phyloP scores from a whole-genome alignment of 768 basidiomycete species.

The Boletus pseudopeckii region DNA sequence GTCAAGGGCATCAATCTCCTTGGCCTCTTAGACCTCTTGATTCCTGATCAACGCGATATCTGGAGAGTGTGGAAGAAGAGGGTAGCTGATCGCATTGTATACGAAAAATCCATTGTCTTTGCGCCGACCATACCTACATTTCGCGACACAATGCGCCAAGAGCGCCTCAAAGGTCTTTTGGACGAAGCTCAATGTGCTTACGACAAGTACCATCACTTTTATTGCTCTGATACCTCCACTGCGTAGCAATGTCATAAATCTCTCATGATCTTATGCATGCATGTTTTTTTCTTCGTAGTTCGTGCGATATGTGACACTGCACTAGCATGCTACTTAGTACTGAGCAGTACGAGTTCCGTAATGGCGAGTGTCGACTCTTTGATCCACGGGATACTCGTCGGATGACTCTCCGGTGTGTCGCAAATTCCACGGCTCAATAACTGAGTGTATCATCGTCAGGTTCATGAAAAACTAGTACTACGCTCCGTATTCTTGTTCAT shows the following conservation, averaged over 20 bases:
- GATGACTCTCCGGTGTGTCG: not conserved
- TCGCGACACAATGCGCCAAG: constrained; percentile 6
- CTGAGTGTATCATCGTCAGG: too few species aligned
- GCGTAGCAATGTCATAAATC: not conserved
- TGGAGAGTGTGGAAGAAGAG: constrained; percentile 16
- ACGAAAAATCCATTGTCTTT: constrained; percentile 12
- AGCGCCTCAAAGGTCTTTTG: constrained; percentile 7
- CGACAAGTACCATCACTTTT: not conserved
- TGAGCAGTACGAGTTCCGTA: too few species aligned
- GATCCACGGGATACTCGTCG: not conserved
- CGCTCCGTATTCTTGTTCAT: constrained; percentile 7
- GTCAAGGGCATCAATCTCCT: constrained; percentile 8
- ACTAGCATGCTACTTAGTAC: too few species aligned
- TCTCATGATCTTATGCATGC: not conserved
- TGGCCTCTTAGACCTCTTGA: constrained; percentile 12
- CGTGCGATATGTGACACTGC: not conserved
- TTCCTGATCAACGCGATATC: constrained; percentile 15
- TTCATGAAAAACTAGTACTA: constrained; percentile 59
- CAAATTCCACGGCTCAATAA: not conserved
- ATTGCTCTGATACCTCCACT: not conserved
- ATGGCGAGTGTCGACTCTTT: not conserved
- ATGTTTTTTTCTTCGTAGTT: not conserved
- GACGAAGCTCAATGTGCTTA: constrained; percentile 13
- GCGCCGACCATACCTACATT: constrained; percentile 16
- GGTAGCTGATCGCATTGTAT: constrained; percentile 16